Conservation (phyloP, 495 filamentous ascomycete genomes). For the Aspergillus funiculosus region DNA sequence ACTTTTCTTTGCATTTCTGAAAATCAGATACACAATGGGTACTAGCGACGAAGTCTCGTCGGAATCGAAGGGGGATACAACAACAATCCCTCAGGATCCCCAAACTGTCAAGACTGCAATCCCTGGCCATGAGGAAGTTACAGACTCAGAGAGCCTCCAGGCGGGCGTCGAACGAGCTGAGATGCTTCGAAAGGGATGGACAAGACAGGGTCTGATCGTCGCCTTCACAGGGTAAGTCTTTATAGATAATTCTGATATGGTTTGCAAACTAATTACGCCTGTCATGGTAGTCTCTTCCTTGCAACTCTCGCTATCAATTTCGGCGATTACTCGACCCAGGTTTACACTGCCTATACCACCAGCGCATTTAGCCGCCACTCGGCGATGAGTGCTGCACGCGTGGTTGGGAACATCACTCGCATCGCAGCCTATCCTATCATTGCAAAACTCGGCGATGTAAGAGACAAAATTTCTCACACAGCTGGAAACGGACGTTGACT, state of each 20-base stretch:
- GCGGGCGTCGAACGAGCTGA: constrained; percentile 23
- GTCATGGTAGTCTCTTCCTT: constrained; percentile 19
- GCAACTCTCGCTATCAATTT: constrained; percentile 24
- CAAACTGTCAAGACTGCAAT: neutral
- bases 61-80: neutral
- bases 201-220: constrained; percentile 18
- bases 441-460: constrained; percentile 23
- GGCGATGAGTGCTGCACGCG: constrained; percentile 23
- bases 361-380: constrained; percentile 25
- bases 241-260: too few species aligned
- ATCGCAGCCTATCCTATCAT: constrained; percentile 26
- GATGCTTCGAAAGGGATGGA: constrained; percentile 21
- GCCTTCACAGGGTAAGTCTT: constrained; percentile 25
- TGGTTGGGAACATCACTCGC: constrained; percentile 23
- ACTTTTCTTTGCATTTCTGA: too few species aligned
- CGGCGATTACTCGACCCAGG: constrained; percentile 22
- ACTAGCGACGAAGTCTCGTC: neutral
- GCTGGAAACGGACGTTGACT: too few species aligned
- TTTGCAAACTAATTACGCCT: neutral
- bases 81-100: neutral
- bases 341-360: constrained; percentile 21
- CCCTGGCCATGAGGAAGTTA: neutral
- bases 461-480: too few species aligned
- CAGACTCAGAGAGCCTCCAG: constrained; percentile 15
- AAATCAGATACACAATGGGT: neutral